Evolutionary conservation across 2,329 filamentous ascomycete genomes (phyloP), one percentile per base, ranked within the genome.

Genomic region (Metarhizium robertsii): DNA sequence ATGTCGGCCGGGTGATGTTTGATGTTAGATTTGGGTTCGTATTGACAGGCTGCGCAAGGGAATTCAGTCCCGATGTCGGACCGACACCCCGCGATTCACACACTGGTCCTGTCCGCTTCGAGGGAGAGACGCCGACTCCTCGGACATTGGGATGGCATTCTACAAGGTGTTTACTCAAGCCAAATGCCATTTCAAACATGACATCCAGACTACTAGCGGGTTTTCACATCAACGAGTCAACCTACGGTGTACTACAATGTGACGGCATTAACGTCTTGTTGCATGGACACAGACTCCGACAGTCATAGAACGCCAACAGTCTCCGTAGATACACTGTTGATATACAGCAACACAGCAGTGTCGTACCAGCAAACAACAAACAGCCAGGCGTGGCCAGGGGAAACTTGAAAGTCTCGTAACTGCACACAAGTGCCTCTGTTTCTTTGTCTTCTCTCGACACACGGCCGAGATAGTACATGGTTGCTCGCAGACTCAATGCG

Each of bases 391-490:
- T 25, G 18, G 42, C 42, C 42, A 18, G 16, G 10, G 6, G 42
- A 45, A 45, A 7, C 42, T 25, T 18, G 5, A 48, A 32, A n/a
- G 20, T 53, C 45, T 42, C 29, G 18, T 20, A n/a, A 53, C 2
- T 46, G 52, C 52, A 53, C 52, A 53, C 13, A 45, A 20, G 43
- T 53, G 52, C 52, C 30, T 47, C 36, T 25, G 25, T 40, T 34
- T 48, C 18, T 53, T 36, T 46, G 18, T 53, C 43, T 48, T 53
- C 32, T 40, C 43, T 38, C 42, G 29, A 40, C 42, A 14, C 30
- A 18, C 6, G 20, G 42, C 36, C 30, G 43, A 46, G 42, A 10
- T 7, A n/a, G 20, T 16, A 48, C 18, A 38, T 30, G 52, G 18
- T 18, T 38, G 32, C 25, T 11, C 42, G 30, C 52, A 53, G 43